Percentiles rank a stretch among this genome's conserved stretches.
These are phyloP conservation scores for Mallotus japonicus DNA, from an alignment of 441 rosid genomes.

Conservation along the genomic window DNA sequence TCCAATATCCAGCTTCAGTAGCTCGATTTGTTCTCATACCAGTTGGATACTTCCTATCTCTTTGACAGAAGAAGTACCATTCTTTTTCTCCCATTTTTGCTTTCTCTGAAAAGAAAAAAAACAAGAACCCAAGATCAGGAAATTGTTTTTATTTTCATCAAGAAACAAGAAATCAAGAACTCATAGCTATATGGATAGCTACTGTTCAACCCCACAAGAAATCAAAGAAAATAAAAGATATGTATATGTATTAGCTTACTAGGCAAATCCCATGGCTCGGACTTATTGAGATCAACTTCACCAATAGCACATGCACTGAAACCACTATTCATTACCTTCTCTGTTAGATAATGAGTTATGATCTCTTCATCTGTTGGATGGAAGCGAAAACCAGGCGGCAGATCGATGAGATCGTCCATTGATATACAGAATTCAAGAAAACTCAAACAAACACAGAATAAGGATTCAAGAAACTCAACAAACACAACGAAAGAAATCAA, in stretches of 20 bases:
- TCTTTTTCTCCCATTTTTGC: slow-evolving; percentile 99
- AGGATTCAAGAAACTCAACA: not conserved
- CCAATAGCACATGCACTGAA: slow-evolving; percentile 76
- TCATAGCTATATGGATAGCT: not conserved
- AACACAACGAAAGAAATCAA: not conserved
- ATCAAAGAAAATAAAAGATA: slow-evolving; percentile 9
- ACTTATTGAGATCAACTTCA: slow-evolving; percentile 90
- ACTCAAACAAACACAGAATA: too few species aligned
- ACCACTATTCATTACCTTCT: slow-evolving; percentile 56
- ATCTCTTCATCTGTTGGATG: slow-evolving; percentile 98
- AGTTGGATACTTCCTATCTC: slow-evolving; percentile 91
- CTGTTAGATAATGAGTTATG: slow-evolving; percentile 62
- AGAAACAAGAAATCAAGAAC: not conserved
- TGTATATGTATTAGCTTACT: slow-evolving; percentile 42
- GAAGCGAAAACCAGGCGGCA: slow-evolving; percentile 94
- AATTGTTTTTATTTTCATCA: not conserved
- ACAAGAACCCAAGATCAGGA: not conserved
- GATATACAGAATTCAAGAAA: too few species aligned
- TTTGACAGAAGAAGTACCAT: slow-evolving; percentile 90
- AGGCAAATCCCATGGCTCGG: slow-evolving; percentile 96
- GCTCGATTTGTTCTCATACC: slow-evolving; percentile 98
- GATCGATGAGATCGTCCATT: slow-evolving; percentile 54
- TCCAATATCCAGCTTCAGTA: slow-evolving; percentile 90
- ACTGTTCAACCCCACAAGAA: not conserved
- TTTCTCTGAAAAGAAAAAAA: slow-evolving; percentile 39